Percentiles rank a stretch among this genome's conserved stretches.
Conservation (phyloP, 352 stramenopile genomes). For the Phytophthora constricta region DNA sequence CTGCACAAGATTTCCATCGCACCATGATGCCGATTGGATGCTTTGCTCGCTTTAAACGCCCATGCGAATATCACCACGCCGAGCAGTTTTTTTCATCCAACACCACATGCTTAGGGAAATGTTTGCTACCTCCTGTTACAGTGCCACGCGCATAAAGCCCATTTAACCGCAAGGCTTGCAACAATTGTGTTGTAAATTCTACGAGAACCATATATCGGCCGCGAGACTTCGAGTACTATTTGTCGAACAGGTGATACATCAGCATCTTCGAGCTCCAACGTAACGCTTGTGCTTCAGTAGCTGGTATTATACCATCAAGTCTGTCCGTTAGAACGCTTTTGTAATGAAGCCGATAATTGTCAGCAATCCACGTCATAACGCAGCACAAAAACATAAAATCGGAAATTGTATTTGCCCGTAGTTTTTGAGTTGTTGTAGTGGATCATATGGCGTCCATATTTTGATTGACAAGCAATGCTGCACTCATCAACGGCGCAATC, state of each 20-base stretch:
- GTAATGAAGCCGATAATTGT: background rate
- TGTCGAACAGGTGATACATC: background rate
- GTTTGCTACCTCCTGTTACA: background rate
- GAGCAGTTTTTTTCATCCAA: background rate
- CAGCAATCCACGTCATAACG: background rate
- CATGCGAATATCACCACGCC: background rate
- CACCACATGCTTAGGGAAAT: background rate
- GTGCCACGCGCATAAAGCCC: background rate
- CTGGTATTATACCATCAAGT: background rate
- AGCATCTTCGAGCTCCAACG: background rate
- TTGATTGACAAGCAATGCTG: constrained; percentile 34
- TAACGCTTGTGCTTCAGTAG: background rate
- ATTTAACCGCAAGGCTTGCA: background rate
- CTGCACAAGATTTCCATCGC: background rate
- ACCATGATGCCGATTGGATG: background rate
- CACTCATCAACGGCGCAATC: constrained; percentile 35
- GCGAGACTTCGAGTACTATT: background rate
- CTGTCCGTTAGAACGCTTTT: background rate
- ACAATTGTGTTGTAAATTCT: background rate
- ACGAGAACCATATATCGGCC: background rate
- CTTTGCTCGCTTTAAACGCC: background rate
- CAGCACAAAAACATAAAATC: background rate
- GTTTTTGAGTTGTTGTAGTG: constrained; percentile 34
- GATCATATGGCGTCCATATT: constrained; percentile 28
- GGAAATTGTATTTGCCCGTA: constrained; percentile 22